A percentile compares a stretch with the other conserved stretches of the same genome.
phyloP scores from a whole-genome alignment of 345 rosid species.

The Garcia nutans region DNA sequence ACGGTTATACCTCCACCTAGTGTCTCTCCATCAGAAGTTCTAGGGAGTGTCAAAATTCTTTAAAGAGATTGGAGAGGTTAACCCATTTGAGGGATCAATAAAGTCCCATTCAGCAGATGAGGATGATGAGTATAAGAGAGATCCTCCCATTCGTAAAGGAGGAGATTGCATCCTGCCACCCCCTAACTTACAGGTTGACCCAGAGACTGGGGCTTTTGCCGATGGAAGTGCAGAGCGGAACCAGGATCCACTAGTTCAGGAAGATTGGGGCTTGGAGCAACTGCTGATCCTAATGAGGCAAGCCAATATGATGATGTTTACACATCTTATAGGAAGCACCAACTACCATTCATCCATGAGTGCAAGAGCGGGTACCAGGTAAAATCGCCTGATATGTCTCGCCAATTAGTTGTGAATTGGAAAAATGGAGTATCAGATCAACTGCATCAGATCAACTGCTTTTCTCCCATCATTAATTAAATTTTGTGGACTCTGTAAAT shows the following conservation, averaged over 20 bases:
- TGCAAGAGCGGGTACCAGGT: constrained; percentile 73
- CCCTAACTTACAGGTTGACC: constrained; percentile 77
- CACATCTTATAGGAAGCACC: constrained; percentile 89
- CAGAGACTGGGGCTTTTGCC: constrained; percentile 79
- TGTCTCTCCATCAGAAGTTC: constrained; percentile 68
- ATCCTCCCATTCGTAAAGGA: constrained; percentile 62
- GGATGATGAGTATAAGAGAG: constrained; percentile 67
- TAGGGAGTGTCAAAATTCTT: constrained; percentile 90
- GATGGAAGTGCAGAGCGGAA: constrained; percentile 78
- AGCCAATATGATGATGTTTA: constrained; percentile 95
- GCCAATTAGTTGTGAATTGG: background rate
- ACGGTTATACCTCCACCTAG: constrained; percentile 81
- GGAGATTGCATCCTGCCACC: constrained; percentile 98
- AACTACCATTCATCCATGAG: constrained; percentile 90
- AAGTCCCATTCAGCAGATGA: constrained; percentile 59
- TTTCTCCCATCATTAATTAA: background rate
- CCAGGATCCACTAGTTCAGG: constrained; percentile 63
- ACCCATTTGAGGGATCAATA: constrained; percentile 80
- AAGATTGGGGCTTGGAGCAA: constrained; percentile 80
- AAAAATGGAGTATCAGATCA: background rate
- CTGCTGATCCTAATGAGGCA: constrained; percentile 81
- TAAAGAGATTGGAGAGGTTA: constrained; percentile 87
- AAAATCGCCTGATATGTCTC: constrained; percentile 1
- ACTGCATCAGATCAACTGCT: background rate
- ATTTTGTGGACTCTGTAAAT: background rate